These are phyloP conservation scores for Aspergillus fijiensis DNA, from an alignment of 2,329 filamentous ascomycete species.

Conservation along the genomic window DNA sequence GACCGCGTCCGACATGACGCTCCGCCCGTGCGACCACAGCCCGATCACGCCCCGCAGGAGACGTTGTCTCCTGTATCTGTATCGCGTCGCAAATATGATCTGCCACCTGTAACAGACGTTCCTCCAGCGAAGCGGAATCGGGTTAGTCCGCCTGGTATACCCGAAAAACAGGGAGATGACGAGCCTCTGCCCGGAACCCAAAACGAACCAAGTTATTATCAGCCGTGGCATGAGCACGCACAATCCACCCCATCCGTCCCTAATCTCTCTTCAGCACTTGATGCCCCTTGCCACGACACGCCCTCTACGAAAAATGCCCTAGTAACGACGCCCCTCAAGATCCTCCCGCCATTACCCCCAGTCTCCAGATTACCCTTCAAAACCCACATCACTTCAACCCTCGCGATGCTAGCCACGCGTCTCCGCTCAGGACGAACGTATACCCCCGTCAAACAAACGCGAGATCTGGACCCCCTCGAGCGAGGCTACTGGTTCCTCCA, in stretches of 20 bases:
- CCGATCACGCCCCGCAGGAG: not conserved
- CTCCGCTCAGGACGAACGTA: constrained; percentile 56
- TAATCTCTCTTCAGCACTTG: not conserved
- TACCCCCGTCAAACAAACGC: constrained; percentile 50
- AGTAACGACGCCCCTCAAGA: constrained; percentile 36
- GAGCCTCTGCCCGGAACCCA: not conserved
- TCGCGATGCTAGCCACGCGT: constrained; percentile 55
- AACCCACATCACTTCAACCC: constrained; percentile 58
- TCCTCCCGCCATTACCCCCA: constrained; percentile 57
- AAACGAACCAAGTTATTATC: not conserved
- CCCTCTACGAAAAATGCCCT: not conserved
- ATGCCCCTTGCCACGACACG: not conserved
- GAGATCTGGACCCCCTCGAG: constrained; percentile 60
- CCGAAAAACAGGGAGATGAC: not conserved
- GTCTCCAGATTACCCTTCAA: constrained; percentile 47
- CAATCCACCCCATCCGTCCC: not conserved
- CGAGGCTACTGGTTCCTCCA: constrained; percentile 74
- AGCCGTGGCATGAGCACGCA: not conserved
- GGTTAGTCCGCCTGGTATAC: not conserved
- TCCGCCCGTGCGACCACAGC: not conserved
- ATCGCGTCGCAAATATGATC: not conserved
- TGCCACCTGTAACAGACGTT: not conserved
- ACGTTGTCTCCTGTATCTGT: not conserved
- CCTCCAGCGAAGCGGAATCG: not conserved
- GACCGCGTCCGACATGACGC: not conserved